These are phyloP conservation scores for Leccinellum albellum DNA, from an alignment of 768 basidiomycete species.

Conservation along the genomic window DNA sequence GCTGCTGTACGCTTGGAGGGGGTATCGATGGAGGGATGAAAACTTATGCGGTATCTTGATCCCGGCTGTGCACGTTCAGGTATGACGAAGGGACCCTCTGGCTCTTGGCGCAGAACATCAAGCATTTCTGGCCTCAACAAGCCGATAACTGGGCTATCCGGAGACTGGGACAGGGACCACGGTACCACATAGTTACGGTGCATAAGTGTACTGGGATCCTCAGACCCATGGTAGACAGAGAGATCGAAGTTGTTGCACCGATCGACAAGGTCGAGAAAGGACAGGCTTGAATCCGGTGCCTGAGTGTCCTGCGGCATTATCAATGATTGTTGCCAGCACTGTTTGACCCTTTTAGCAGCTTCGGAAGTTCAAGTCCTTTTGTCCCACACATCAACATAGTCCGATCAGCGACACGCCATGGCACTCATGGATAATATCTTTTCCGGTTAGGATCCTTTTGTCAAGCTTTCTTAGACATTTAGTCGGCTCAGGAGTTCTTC, in stretches of 20 bases:
- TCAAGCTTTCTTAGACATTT: too few relatives aligned
- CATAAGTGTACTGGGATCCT: constrained; percentile 23
- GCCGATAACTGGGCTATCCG: constrained; percentile 55
- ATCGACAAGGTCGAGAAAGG: constrained; percentile 63
- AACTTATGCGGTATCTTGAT: constrained; percentile 38
- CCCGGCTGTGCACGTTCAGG: constrained; percentile 25
- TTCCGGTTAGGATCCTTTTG: neutral
- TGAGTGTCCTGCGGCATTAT: constrained; percentile 7
- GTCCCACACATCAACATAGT: neutral
- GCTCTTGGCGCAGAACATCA: constrained; percentile 48
- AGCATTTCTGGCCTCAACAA: constrained; percentile 57
- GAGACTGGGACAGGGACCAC: constrained; percentile 49
- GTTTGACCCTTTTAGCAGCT: neutral
- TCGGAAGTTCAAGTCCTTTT: neutral
- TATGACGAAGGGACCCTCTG: constrained; percentile 42
- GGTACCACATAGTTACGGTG: constrained; percentile 49
- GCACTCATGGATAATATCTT: too few relatives aligned
- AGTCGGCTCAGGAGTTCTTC: too few relatives aligned
- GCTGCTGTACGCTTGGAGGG: constrained; percentile 55
- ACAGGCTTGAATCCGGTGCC: constrained; percentile 11
- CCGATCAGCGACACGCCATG: too few relatives aligned
- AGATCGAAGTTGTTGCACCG: constrained; percentile 67
- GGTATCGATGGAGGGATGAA: constrained; percentile 49
- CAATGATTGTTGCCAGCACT: neutral
- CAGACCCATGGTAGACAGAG: constrained; percentile 26